These are phyloP conservation scores for Ophiostoma triangulosporum DNA, from an alignment of 2,329 filamentous ascomycete genomes.

Conservation along the genomic window DNA sequence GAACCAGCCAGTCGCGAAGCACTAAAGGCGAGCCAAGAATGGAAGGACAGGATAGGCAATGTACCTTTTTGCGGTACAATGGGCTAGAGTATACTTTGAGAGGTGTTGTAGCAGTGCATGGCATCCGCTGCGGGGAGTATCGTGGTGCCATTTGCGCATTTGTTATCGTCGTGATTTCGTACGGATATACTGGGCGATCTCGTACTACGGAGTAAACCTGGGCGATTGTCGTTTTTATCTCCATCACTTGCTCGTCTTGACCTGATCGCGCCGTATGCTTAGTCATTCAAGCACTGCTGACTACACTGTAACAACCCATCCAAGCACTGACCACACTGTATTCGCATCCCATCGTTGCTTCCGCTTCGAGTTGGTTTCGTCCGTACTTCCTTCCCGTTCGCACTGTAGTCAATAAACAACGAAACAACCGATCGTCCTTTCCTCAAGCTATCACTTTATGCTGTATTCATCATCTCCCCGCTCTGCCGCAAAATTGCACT, in stretches of 20 bases:
- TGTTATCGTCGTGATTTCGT: no score
- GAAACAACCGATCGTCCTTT: not conserved
- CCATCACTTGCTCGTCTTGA: no score
- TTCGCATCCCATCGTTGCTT: not conserved
- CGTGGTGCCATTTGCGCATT: no score
- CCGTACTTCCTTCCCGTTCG: not conserved
- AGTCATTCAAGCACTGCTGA: no score
- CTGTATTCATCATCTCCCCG: not conserved
- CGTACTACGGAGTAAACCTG: no score
- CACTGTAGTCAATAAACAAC: no score
- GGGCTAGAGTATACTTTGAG: not conserved
- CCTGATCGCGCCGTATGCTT: no score
- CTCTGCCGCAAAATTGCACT: not conserved
- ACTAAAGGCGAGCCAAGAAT: not conserved
- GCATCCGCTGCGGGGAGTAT: not conserved
- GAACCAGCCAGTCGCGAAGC: constrained; percentile 2
- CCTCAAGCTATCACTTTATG: not conserved
- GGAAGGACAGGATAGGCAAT: not conserved
- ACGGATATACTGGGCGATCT: no score
- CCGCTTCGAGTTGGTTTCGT: not conserved
- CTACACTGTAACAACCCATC: no score
- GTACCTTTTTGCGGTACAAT: not conserved
- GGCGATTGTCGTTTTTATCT: no score
- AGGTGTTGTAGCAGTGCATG: not conserved
- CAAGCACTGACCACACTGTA: not conserved